Evolutionary conservation across 306 rosid species (phyloP).

Genomic region (Arachis hypogaea): DNA sequence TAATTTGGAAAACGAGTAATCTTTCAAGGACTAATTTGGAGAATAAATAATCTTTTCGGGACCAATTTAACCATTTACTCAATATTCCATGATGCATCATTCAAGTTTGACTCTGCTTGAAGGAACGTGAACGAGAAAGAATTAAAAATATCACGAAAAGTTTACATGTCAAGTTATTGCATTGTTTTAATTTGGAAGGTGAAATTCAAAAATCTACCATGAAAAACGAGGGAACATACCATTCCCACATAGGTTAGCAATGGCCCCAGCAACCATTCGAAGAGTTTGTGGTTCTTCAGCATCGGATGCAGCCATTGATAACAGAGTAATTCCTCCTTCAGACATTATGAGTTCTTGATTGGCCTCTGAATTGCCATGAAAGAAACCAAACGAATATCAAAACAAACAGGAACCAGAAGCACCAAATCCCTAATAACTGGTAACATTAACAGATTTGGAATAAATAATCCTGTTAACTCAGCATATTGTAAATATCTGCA

Average conservation of each 20-base stretch:
- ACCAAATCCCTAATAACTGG: slow-evolving; percentile 2
- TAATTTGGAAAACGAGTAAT: too few relatives aligned
- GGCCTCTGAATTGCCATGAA: slow-evolving; percentile 59
- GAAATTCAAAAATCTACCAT: not conserved
- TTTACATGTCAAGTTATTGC: slow-evolving; percentile 7
- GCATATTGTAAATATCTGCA: not conserved
- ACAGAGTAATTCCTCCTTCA: slow-evolving; percentile 80
- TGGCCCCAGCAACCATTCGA: slow-evolving; percentile 89
- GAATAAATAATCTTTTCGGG: too few relatives aligned
- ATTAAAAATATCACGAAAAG: not conserved
- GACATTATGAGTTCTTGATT: slow-evolving; percentile 84
- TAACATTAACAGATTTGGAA: slow-evolving; percentile 16
- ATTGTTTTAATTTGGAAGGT: not conserved
- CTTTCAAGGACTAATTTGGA: too few relatives aligned
- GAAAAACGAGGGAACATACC: slow-evolving; percentile 48
- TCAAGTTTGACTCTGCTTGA: not conserved
- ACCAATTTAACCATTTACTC: not conserved
- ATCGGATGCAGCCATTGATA: slow-evolving; percentile 77
- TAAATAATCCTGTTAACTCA: not conserved
- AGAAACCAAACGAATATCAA: slow-evolving; percentile 35
- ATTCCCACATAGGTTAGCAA: slow-evolving; percentile 85
- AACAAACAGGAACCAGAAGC: slow-evolving; percentile 1
- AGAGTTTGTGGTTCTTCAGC: slow-evolving; percentile 88
- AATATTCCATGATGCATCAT: not conserved
- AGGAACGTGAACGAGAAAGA: not conserved